A percentile compares a stretch with the other conserved stretches of the same genome.
phyloP scores from a whole-genome alignment of 2,329 filamentous ascomycete species.

The Boeremia lycopersici region DNA sequence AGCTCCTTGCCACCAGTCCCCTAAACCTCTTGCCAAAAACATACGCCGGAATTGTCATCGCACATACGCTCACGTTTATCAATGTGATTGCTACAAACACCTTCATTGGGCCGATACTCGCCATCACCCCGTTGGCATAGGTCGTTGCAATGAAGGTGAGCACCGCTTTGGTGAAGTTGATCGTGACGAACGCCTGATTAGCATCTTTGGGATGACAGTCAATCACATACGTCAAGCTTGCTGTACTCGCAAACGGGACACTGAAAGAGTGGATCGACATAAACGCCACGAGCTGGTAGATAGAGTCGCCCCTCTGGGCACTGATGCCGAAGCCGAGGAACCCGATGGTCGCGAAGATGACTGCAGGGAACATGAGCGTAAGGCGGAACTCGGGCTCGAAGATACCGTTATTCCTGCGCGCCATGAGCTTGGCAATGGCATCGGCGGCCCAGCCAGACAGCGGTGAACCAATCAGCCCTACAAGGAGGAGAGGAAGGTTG shows the following conservation, averaged over 20 bases:
- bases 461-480: slow-evolving; percentile 76
- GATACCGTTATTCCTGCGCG: slow-evolving; percentile 75
- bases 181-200: slow-evolving; percentile 51
- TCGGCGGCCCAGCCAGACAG: slow-evolving; percentile 77
- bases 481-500: slow-evolving; percentile 80
- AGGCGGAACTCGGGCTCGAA: slow-evolving; percentile 90
- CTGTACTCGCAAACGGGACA: slow-evolving; percentile 47
- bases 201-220: slow-evolving; percentile 50
- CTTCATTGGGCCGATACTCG: slow-evolving; percentile 61
- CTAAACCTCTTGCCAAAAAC: slow-evolving; percentile 43
- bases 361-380: slow-evolving; percentile 41
- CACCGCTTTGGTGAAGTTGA: slow-evolving; percentile 51
- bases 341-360: slow-evolving; percentile 43
- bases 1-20: slow-evolving; percentile 31
- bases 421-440: slow-evolving; percentile 72
- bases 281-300: slow-evolving; percentile 43
- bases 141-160: slow-evolving; percentile 68
- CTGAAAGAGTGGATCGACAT: slow-evolving; percentile 46
- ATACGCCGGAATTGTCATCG: slow-evolving; percentile 73
- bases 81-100: slow-evolving; percentile 73
- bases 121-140: slow-evolving; percentile 78
- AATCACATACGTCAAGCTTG: slow-evolving; percentile 50
- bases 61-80: slow-evolving; percentile 76
- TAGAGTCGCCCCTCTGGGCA: slow-evolving; percentile 33
- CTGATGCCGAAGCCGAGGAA: slow-evolving; percentile 52